These are phyloP conservation scores for Capronia coronata DNA, from an alignment of 2,329 filamentous ascomycete genomes.

Conservation along the genomic window DNA sequence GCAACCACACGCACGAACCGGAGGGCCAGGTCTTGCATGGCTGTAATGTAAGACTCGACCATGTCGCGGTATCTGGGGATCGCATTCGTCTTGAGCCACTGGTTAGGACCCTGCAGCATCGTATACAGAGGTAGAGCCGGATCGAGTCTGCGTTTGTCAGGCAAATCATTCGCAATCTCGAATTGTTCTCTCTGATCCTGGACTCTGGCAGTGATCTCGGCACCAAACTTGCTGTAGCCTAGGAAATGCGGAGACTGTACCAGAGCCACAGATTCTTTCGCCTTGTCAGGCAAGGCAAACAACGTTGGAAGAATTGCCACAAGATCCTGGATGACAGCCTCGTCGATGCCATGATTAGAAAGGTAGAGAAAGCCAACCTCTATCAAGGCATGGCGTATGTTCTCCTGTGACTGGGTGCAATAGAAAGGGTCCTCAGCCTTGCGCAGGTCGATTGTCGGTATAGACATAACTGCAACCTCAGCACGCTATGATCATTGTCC, in stretches of 20 bases:
- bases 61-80: constrained; percentile 33
- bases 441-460: constrained; percentile 33
- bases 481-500: too few relatives aligned
- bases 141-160: constrained; percentile 2
- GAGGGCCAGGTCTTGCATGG: constrained; percentile 47
- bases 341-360: constrained; percentile 26
- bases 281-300: constrained; percentile 23
- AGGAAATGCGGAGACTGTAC: constrained; percentile 55
- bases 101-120: constrained; percentile 44
- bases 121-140: constrained; percentile 38
- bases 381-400: constrained; percentile 24
- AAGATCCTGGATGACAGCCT: constrained; percentile 19
- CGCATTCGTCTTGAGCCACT: constrained; percentile 37
- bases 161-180: constrained; percentile 50
- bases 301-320: constrained; percentile 22
- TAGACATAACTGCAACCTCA: constrained; percentile 20
- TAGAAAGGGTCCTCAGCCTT: constrained; percentile 25
- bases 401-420: constrained; percentile 10
- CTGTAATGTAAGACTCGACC: constrained; percentile 47
- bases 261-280: constrained; percentile 27
- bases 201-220: constrained; percentile 51
- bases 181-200: constrained; percentile 53
- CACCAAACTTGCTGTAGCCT: constrained; percentile 51
- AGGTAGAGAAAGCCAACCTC: constrained; percentile 31
- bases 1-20: constrained; percentile 53